Conservation (phyloP, 768 basidiomycete species). For the Russula vinacea region DNA sequence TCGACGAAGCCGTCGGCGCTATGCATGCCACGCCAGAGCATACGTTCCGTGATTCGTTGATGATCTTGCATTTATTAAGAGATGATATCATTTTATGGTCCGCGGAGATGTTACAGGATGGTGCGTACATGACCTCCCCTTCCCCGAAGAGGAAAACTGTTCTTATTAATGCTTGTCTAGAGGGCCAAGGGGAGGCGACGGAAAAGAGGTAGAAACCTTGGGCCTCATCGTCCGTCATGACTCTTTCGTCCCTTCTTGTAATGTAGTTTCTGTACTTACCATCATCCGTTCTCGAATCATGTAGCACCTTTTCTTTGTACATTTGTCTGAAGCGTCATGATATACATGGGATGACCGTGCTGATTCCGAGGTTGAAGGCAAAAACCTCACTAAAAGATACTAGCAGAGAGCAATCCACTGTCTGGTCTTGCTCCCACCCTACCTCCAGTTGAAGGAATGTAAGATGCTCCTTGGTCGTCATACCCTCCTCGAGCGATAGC, state of each 20-base stretch:
- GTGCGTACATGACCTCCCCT: constrained; percentile 29
- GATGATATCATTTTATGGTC: constrained; percentile 89
- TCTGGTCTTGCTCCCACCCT: too few relatives aligned
- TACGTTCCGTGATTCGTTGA: constrained; percentile 70
- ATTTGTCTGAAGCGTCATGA: background rate
- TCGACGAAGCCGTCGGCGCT: constrained; percentile 79
- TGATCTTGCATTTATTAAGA: constrained; percentile 76
- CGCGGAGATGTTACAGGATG: constrained; percentile 57
- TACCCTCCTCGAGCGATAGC: too few relatives aligned
- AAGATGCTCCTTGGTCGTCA: too few relatives aligned
- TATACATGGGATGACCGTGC: background rate
- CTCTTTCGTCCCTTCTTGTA: constrained; percentile 1
- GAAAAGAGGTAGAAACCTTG: constrained; percentile 8
- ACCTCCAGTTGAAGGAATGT: too few relatives aligned
- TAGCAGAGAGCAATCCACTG: too few relatives aligned
- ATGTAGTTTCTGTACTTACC: constrained; percentile 15
- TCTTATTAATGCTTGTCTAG: background rate
- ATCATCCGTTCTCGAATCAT: background rate
- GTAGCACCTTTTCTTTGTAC: constrained; percentile 10
- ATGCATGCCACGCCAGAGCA: constrained; percentile 41
- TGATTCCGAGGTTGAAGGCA: too few relatives aligned
- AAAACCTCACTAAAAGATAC: too few relatives aligned
- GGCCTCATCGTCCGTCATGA: background rate
- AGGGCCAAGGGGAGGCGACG: constrained; percentile 3
- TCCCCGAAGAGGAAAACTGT: too few relatives aligned